Evolutionary conservation across 768 basidiomycete genomes (phyloP), one percentile per base, ranked within the genome.

Genomic region (Naganishia vishniacii): DNA sequence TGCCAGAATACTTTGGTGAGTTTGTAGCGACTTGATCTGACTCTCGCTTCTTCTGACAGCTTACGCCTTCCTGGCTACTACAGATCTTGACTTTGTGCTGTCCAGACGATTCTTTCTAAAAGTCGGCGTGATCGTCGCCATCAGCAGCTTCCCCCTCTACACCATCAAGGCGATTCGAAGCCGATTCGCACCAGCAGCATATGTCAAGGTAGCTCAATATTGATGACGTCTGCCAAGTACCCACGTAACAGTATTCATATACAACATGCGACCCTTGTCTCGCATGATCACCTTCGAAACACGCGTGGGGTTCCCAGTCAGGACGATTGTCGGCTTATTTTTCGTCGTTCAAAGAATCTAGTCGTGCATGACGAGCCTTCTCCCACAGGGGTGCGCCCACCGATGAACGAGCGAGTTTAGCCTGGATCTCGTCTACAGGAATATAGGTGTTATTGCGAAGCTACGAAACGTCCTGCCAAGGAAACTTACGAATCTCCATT

Each of bases 1-100:
- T 99, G 44, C 94, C 93, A 0, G 91, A 91, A 77, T 99, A 94
- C 78, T 99, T 99, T 75, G 94, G 94, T 97, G 62, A n/a, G n/a
- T 67, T 88, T 72, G 16, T 40, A 23, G 16, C 56, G 64, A 8
- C 48, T 9, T 25, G 25, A 13, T 37, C 31, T 58, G 31, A 44
- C 31, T 64, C 64, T n/a, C n/a, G n/a, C n/a, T n/a, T 28, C 20
- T 23, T 26, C 34, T 62, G 8, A 18, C 26, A n/a, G 8, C 8
- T 18, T 20, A 26, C 11, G 11, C 16, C 18, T 16, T n/a, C 25
- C 59, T 26, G 40, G 3, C n/a, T n/a, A n/a, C n/a, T n/a, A n/a
- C 71, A 97, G 94, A 99, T 79, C 85, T 95, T 48, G 82, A 88
- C 0, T 98, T 98, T 73, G 93, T 98, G 41, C 81, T 94, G 4